Evolutionary conservation across 2,329 filamentous ascomycete species (phyloP), one percentile per base, ranked within the genome.

Genomic region (Apiospora malaysiana): DNA sequence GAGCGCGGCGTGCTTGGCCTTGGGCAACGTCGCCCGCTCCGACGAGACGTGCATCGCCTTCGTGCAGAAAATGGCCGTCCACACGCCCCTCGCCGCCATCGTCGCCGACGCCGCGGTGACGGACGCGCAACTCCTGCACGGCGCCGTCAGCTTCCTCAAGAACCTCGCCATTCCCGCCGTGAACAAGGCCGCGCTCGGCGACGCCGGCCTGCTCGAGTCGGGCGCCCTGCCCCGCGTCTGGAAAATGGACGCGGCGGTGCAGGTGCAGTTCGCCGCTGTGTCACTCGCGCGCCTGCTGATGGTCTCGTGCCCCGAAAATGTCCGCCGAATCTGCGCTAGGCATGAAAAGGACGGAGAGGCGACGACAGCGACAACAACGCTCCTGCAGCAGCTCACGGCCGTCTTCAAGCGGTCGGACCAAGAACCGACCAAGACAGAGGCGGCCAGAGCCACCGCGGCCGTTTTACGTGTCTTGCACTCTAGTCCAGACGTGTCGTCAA

Each of bases 1-100:
- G 77, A 83, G 87, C 2, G 87, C 88, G 5, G 89, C 88, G 1
- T 91, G 89, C 73, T 84, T 92, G 4, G 84, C 87, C 21, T 81
- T 92, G 2, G 90, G 90, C 46, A 92, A 92, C 76, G 79, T 92
- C 47, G 86, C 87, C 7, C 87, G 90, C 49, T 89, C 86, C 1
- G 89, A 92, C 74, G 83, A 83, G 56, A 79, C 84, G 2, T 89
- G 87, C 71, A 79, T 80, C 12, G 79, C 84, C 46, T 84, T 91
- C 46, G 85, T 91, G 1, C 77, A 83, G 25, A 71, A 82, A 1
- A 82, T 82, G 4, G 82, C 85, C 70, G 75, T 83, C 9, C 83
- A 86, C 73, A 75, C 76, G 10, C 83, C 85, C 0, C 80, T 91
- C 2, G 77, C 85, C 66, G 70, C 77, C 10, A 77, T 88, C 51